A percentile compares a stretch with the other conserved stretches of the same genome.
Evolutionary conservation across 2,329 filamentous ascomycete species (phyloP).

Genomic region (Aspergillus novofumigatus): DNA sequence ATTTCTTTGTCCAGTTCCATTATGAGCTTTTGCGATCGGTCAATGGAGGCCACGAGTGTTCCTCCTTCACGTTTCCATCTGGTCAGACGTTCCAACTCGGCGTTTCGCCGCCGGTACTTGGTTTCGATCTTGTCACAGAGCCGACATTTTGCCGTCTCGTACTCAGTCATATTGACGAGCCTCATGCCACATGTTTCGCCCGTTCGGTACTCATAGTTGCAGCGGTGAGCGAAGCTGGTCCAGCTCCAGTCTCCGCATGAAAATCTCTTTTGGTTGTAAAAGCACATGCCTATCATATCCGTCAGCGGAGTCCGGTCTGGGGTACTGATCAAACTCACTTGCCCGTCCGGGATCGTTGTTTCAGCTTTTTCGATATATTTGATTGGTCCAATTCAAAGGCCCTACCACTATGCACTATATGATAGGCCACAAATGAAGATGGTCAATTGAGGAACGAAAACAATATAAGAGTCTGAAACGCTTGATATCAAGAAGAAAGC

Average conservation of each 20-base stretch:
- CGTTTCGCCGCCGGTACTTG: conserved; percentile 69
- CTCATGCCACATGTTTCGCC: conserved; percentile 96
- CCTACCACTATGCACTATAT: conserved; percentile 24
- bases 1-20: conserved; percentile 68
- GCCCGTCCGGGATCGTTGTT: conserved; percentile 27
- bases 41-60: conserved; percentile 56
- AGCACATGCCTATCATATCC: conserved; percentile 68
- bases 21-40: conserved; percentile 68
- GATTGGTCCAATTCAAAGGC: conserved; percentile 29
- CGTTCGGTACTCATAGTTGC: conserved; percentile 89
- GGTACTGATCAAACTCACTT: conserved; percentile 31
- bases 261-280: conserved; percentile 87
- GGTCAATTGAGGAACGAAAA: conserved; percentile 17
- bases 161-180: conserved; percentile 71
- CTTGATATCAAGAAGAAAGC: conserved; percentile 13
- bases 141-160: conserved; percentile 65
- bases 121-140: conserved; percentile 85
- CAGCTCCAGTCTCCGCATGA: conserved; percentile 89
- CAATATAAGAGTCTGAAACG: conserved; percentile 22
- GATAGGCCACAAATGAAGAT: conserved; percentile 32
- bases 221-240: conserved; percentile 89
- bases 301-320: conserved; percentile 25
- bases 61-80: conserved; percentile 72
- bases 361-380: conserved; percentile 25
- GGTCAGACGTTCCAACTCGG: conserved; percentile 69